These are phyloP conservation scores for Ophiostoma perfectum DNA, from an alignment of 2,329 filamentous ascomycete species.

Conservation along the genomic window DNA sequence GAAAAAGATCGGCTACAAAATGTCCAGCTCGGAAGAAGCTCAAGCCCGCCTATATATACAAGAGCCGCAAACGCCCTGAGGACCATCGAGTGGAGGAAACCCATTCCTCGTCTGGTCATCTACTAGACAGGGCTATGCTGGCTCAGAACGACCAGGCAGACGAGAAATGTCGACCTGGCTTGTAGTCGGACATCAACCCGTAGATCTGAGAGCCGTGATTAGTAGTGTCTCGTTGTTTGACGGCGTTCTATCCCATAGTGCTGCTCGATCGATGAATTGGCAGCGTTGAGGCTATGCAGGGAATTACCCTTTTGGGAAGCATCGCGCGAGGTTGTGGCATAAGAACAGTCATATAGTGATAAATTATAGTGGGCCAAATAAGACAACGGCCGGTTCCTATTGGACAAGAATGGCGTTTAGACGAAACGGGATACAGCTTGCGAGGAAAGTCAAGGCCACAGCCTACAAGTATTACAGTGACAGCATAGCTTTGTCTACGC, in stretches of 20 bases:
- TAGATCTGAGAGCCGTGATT: too few relatives aligned
- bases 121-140: not conserved
- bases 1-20: too few relatives aligned
- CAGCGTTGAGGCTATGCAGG: slow-evolving; percentile 2
- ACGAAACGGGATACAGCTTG: not conserved
- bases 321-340: not conserved
- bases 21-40: too few relatives aligned
- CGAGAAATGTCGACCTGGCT: not conserved
- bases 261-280: not conserved
- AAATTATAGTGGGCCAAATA: too few relatives aligned
- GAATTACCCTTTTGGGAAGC: not conserved
- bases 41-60: too few relatives aligned
- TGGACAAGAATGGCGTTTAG: not conserved
- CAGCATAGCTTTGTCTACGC: too few relatives aligned
- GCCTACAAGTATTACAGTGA: not conserved
- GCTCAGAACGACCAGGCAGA: not conserved
- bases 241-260: too few relatives aligned
- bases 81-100: not conserved
- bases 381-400: not conserved
- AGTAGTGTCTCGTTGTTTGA: too few relatives aligned
- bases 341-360: too few relatives aligned
- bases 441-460: not conserved
- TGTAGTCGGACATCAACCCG: not conserved
- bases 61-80: too few relatives aligned
- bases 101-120: not conserved